Conservation (phyloP, 1,139 yeast genomes). For the Yamadazyma diddensiae region DNA sequence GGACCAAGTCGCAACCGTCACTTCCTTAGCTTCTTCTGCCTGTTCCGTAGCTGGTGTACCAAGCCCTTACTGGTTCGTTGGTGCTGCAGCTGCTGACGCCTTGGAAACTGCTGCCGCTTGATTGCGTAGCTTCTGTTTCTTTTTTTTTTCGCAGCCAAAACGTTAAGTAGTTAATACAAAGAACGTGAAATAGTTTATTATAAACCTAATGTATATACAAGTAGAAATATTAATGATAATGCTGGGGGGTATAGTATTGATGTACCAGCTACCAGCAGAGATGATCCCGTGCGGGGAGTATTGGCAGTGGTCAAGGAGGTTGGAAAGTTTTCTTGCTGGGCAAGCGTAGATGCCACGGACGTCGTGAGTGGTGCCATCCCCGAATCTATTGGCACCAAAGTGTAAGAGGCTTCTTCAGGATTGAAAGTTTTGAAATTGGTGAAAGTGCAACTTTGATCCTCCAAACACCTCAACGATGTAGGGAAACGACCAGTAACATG, state of each 20-base stretch:
- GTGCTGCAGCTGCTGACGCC: conserved; percentile 28
- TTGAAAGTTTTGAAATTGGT: conserved; percentile 7
- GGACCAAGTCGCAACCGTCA: conserved; percentile 23
- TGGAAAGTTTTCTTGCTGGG: neutral
- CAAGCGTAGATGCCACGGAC: neutral
- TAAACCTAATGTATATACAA: neutral
- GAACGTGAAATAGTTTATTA: neutral
- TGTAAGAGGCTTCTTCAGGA: conserved; percentile 6
- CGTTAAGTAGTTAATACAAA: neutral
- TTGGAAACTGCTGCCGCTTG: conserved; percentile 28
- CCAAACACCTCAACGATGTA: conserved; percentile 8
- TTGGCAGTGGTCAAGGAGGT: neutral
- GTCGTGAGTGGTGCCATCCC: neutral
- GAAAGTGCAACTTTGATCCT: conserved; percentile 10
- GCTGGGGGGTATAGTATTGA: neutral
- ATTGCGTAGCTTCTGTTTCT: neutral
- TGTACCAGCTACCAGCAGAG: neutral
- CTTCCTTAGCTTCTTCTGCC: conserved; percentile 24
- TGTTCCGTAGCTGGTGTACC: conserved; percentile 23
- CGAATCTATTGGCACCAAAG: conserved; percentile 7
- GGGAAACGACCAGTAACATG: conserved; percentile 10
- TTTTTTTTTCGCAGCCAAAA: conserved; percentile 3
- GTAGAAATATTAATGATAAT: neutral
- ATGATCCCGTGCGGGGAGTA: neutral
- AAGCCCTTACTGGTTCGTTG: conserved; percentile 22